Evolutionary conservation across 768 basidiomycete genomes (phyloP).

Genomic region (Mycena vulgaris): DNA sequence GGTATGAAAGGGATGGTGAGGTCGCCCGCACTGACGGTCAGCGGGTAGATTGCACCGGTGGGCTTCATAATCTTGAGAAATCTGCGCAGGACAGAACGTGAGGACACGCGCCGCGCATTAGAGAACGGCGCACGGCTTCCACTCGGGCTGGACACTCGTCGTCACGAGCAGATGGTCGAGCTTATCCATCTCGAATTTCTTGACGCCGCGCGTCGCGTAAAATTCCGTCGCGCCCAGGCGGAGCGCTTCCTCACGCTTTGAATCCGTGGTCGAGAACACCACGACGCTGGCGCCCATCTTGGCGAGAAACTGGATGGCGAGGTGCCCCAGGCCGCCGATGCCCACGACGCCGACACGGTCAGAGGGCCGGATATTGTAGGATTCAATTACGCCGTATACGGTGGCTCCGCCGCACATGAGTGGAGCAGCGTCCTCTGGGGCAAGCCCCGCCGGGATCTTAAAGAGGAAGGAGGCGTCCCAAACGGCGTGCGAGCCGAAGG

Average conservation of each 20-base stretch:
- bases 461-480: constrained; percentile 54
- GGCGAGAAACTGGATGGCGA: constrained; percentile 12
- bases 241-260: constrained; percentile 51
- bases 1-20: constrained; percentile 17
- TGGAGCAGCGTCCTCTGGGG: constrained; percentile 50
- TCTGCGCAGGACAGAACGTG: background rate
- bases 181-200: constrained; percentile 43
- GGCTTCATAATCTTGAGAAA: constrained; percentile 24
- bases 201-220: constrained; percentile 46
- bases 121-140: constrained; percentile 24
- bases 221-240: constrained; percentile 54
- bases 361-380: constrained; percentile 15
- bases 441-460: constrained; percentile 49
- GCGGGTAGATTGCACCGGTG: constrained; percentile 20
- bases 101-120: background rate
- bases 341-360: constrained; percentile 24
- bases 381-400: constrained; percentile 14
- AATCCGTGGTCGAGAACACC: constrained; percentile 51
- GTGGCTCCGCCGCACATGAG: constrained; percentile 45
- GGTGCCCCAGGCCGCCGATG: constrained; percentile 11
- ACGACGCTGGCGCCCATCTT: constrained; percentile 55
- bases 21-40: constrained; percentile 13
- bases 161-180: constrained; percentile 46
- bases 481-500: constrained; percentile 50
- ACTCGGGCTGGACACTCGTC: constrained; percentile 31